These are phyloP conservation scores for Boletus reticulatus DNA, from an alignment of 768 basidiomycete genomes.

Conservation along the genomic window DNA sequence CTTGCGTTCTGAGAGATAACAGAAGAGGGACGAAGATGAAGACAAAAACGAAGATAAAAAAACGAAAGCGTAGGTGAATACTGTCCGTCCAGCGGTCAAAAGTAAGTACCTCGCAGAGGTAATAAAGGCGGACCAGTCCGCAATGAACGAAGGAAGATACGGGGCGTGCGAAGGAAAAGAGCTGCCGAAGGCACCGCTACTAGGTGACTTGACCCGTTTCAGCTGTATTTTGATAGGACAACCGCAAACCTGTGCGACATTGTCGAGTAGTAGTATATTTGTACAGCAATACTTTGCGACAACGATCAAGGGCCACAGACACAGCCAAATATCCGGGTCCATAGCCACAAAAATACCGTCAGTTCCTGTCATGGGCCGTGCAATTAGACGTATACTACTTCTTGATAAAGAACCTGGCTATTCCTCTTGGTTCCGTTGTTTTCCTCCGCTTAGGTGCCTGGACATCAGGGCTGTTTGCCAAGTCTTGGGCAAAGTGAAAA, in stretches of 20 bases:
- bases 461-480: conserved; percentile 46
- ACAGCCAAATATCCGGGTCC: conserved; percentile 4
- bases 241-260: conserved; percentile 9
- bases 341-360: not conserved
- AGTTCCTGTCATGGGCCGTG: no score
- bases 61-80: conserved; percentile 4
- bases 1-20: not conserved
- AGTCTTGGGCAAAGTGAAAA: conserved; percentile 83
- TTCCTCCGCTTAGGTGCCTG: conserved; percentile 31
- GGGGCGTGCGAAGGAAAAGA: conserved; percentile 18
- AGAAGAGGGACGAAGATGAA: not conserved
- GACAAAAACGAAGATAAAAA: conserved; percentile 2
- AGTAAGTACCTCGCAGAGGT: conserved; percentile 28
- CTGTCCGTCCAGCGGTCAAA: conserved; percentile 25
- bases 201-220: not conserved
- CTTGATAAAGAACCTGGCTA: conserved; percentile 47
- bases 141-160: conserved; percentile 24
- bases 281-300: not conserved
- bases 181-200: not conserved
- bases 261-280: not conserved
- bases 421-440: conserved; percentile 34
- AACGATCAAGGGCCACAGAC: conserved; percentile 18
- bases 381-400: conserved; percentile 16
- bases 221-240: conserved; percentile 7
- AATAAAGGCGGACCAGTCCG: conserved; percentile 33